Percentiles rank a stretch among this genome's conserved stretches.
Evolutionary conservation across 1,284 basidiomycete genomes (phyloP).

Genomic region (Boletellus dicymbophilus): DNA sequence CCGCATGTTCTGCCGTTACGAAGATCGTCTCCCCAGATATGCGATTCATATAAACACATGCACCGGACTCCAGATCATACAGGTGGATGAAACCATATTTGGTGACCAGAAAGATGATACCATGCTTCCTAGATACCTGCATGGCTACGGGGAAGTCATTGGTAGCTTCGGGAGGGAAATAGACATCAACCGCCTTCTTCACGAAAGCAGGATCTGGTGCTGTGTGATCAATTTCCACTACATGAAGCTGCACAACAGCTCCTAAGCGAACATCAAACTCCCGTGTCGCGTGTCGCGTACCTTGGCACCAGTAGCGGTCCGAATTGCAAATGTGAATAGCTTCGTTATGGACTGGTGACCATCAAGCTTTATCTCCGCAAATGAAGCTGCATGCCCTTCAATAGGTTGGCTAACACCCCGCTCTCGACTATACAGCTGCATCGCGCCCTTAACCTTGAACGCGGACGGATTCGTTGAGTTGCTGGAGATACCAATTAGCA

Average conservation of each 20-base stretch:
- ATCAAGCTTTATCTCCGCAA: constrained; percentile 91
- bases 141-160: constrained; percentile 99
- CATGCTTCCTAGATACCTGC: constrained; percentile 98
- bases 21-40: constrained; percentile 99
- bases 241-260: constrained; percentile 73
- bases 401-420: constrained; percentile 98
- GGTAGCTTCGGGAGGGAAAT: constrained; percentile 97
- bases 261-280: constrained; percentile 16
- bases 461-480: constrained; percentile 91
- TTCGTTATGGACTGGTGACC: constrained; percentile 85
- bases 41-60: constrained; percentile 99
- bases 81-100: constrained; percentile 99
- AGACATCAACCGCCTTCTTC: constrained; percentile 99
- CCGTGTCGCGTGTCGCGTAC: constrained; percentile 46
- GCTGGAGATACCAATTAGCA: constrained; percentile 94
- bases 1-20: constrained; percentile 96
- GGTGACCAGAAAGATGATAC: constrained; percentile 97
- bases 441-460: constrained; percentile 97
- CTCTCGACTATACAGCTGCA: constrained; percentile 92
- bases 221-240: constrained; percentile 98
- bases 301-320: constrained; percentile 96
- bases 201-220: constrained; percentile 94
- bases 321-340: constrained; percentile 94
- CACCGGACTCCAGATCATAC: constrained; percentile 98
- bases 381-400: constrained; percentile 97